Evolutionary conservation across 805 yeast genomes (phyloP), one percentile per base, ranked within the genome.

Genomic region (Pichia heedii): DNA sequence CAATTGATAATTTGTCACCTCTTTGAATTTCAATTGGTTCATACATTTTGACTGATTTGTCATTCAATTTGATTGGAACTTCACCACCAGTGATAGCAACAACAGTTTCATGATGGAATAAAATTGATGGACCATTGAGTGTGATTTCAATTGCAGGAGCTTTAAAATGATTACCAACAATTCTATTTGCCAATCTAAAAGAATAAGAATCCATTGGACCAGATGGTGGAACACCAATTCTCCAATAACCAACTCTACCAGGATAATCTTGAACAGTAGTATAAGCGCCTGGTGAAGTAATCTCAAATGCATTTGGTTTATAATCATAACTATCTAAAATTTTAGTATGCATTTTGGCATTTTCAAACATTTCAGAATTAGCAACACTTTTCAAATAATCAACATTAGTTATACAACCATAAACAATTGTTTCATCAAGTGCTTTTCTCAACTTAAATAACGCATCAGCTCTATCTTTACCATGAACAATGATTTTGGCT

Each of bases 191-290:
- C 49, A 86, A 62, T 55, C 96, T 74, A 69, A 89, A 89, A 5
- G 97, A 80, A 56, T 81, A 89, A 48, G 80, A 76, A 65, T 90
- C 98, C 97, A 90, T 93, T 47, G 97, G 96, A 37, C 98, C 98
- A 34, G 96, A 86, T 8, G 97, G 97, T 22, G 98, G 98, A 44
- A 90, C 97, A 61, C 98, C 98, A 53, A 84, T 75, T 58, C 84
- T 79, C 94, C 94, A 84, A 61, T 71, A 71, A n/a, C 87, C 82
- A 43, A 71, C 70, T 69, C 98, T 81, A 41, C 95, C 95, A 16
- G 95, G 95, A 63, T 80, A 93, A 64, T 93, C 98, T 68, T 90
- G 98, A 39, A 90, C 90, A 3, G 96, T 85, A 32, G 97, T 90
- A 65, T 87, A 87, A 35, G 96, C 90, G 55, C 98, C 98, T 2